Evolutionary conservation across 441 rosid species (phyloP).

Genomic region (Macaranga tanarius): DNA sequence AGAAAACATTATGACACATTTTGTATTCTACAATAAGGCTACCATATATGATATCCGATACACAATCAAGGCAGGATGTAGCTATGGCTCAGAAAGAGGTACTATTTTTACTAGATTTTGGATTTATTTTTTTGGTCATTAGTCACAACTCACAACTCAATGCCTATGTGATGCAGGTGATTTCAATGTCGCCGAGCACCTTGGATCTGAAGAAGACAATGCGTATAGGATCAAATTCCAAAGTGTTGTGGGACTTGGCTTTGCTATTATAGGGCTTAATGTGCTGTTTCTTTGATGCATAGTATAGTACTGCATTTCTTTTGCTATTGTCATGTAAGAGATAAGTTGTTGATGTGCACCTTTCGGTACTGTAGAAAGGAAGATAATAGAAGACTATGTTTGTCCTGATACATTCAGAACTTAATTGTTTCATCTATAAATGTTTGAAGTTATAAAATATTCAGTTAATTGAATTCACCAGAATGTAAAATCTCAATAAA

Average conservation of each 20-base stretch:
- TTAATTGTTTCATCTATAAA: neutral
- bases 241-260: slow-evolving; percentile 33
- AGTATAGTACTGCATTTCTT: neutral
- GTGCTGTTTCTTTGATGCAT: slow-evolving; percentile 28
- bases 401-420: neutral
- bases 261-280: slow-evolving; percentile 31
- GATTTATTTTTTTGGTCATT: neutral
- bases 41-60: slow-evolving; percentile 53
- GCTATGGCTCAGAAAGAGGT: slow-evolving; percentile 85
- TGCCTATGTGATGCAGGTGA: slow-evolving; percentile 39
- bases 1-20: slow-evolving; percentile 50
- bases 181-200: slow-evolving; percentile 62
- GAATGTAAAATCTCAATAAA: too few relatives aligned
- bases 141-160: neutral
- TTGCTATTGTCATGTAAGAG: neutral
- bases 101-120: slow-evolving; percentile 1
- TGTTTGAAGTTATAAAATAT: neutral
- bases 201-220: slow-evolving; percentile 43
- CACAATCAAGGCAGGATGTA: slow-evolving; percentile 64
- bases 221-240: slow-evolving; percentile 29
- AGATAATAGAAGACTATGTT: neutral
- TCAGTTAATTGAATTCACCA: too few relatives aligned
- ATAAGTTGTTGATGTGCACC: neutral
- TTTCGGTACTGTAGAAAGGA: neutral
- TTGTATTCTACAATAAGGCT: slow-evolving; percentile 65